Percentiles rank a stretch among this genome's conserved stretches.
phyloP scores from a whole-genome alignment of 352 stramenopile genomes.

The Globisporangium radiosum region DNA sequence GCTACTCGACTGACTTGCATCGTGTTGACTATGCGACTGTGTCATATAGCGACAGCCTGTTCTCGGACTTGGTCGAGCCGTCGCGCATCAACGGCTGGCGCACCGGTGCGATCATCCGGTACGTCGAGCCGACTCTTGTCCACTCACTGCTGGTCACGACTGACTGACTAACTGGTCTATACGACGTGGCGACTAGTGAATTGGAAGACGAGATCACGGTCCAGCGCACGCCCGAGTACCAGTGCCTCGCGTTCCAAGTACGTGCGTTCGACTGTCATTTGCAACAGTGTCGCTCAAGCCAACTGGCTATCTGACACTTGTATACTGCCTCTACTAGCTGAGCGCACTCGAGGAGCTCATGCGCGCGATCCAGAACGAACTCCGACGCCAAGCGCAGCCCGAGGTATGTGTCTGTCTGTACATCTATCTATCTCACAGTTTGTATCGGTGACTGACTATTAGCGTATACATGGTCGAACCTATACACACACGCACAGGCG shows the following conservation, averaged over 20 bases:
- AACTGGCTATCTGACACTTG: neutral
- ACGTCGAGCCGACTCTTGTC: neutral
- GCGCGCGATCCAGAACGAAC: slow-evolving; percentile 53
- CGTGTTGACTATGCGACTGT: neutral
- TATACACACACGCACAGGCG: slow-evolving; percentile 20
- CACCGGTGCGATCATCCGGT: slow-evolving; percentile 90
- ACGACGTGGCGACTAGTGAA: slow-evolving; percentile 32
- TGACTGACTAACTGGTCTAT: too few species aligned
- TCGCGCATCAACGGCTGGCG: slow-evolving; percentile 91
- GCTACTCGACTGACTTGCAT: neutral
- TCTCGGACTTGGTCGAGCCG: slow-evolving; percentile 92
- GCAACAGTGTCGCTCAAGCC: neutral
- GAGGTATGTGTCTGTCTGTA: slow-evolving; percentile 26
- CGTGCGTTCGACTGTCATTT: neutral
- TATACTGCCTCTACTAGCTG: slow-evolving; percentile 21
- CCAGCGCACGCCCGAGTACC: slow-evolving; percentile 49
- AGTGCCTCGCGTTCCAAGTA: slow-evolving; percentile 55
- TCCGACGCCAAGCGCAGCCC: slow-evolving; percentile 30
- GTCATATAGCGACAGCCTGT: slow-evolving; percentile 81
- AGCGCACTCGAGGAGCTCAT: slow-evolving; percentile 57
- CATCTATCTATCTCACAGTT: slow-evolving; percentile 11
- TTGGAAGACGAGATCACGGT: slow-evolving; percentile 82
- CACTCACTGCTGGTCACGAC: too few species aligned
- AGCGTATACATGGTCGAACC: neutral
- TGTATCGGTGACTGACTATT: slow-evolving; percentile 11